A percentile compares a stretch with the other conserved stretches of the same genome.
These are phyloP conservation scores for Draba incana DNA, from an alignment of 345 rosid genomes.

Conservation along the genomic window DNA sequence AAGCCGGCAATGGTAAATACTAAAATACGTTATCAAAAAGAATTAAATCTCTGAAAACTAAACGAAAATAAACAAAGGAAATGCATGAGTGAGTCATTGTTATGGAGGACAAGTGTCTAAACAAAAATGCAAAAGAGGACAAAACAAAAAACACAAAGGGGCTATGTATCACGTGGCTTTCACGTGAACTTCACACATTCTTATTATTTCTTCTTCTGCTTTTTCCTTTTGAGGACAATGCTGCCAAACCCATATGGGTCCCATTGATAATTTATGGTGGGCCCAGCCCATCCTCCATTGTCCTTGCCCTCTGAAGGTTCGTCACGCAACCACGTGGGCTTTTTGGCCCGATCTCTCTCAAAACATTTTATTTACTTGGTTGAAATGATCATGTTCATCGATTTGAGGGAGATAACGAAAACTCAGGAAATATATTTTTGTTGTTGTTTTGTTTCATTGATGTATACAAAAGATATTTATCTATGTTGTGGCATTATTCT, in stretches of 20 bases:
- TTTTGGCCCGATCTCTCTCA: constrained; percentile 29
- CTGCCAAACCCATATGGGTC: constrained; percentile 29
- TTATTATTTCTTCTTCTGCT: constrained; percentile 3
- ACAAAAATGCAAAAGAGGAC: constrained; percentile 1
- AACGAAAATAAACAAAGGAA: neutral
- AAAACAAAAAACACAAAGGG: constrained; percentile 23
- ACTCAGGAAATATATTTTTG: constrained; percentile 3
- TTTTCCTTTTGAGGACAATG: constrained; percentile 1
- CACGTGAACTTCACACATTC: constrained; percentile 38
- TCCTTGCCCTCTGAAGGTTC: constrained; percentile 11
- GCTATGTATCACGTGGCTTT: constrained; percentile 31
- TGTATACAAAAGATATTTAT: constrained; percentile 23
- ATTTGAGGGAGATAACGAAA: constrained; percentile 16
- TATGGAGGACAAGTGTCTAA: constrained; percentile 32
- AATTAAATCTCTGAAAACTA: no score
- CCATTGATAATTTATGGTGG: constrained; percentile 25
- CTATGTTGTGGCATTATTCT: constrained; percentile 4
- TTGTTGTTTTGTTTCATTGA: neutral
- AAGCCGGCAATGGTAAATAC: no score
- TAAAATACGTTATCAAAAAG: no score
- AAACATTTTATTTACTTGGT: neutral
- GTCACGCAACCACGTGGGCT: constrained; percentile 37
- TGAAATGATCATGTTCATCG: constrained; percentile 19
- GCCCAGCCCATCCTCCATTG: constrained; percentile 34
- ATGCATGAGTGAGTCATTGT: constrained; percentile 31